Conservation (phyloP, 192 early-diverging fungal genomes). For the Backusella circina region DNA sequence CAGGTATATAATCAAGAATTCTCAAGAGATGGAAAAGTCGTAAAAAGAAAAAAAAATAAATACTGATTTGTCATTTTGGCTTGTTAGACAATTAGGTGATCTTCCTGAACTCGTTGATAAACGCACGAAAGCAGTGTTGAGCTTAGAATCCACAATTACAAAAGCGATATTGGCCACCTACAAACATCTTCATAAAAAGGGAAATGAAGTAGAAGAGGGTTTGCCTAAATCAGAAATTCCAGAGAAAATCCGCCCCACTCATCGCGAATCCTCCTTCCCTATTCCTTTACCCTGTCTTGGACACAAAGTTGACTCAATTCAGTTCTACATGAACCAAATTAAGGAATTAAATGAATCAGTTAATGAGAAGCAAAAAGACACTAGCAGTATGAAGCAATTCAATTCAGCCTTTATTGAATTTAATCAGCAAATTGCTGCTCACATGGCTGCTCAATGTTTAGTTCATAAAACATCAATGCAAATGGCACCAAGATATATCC, state of each 20-base stretch:
- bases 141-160: conserved; percentile 52
- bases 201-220: conserved; percentile 14
- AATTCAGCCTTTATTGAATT: conserved; percentile 85
- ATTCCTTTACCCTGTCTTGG: conserved; percentile 46
- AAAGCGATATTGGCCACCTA: conserved; percentile 40
- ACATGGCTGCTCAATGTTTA: conserved; percentile 70
- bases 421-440: conserved; percentile 66
- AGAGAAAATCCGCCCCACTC: conserved; percentile 46
- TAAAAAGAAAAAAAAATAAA: background rate
- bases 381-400: conserved; percentile 29
- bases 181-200: conserved; percentile 26
- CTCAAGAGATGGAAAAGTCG: background rate
- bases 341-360: conserved; percentile 47
- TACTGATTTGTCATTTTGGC: background rate
- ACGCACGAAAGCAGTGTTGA: conserved; percentile 43
- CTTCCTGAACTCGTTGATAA: conserved; percentile 45
- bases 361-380: conserved; percentile 27
- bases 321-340: conserved; percentile 40
- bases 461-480: conserved; percentile 56
- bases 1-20: conserved; percentile 46
- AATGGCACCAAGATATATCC: conserved; percentile 62
- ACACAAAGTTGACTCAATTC: conserved; percentile 63
- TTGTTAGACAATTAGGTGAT: conserved; percentile 41
- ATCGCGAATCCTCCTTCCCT: conserved; percentile 43
- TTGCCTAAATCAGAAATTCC: conserved; percentile 24